Evolutionary conservation across 352 stramenopile genomes (phyloP).

Genomic region (Phytophthora brassicae): DNA sequence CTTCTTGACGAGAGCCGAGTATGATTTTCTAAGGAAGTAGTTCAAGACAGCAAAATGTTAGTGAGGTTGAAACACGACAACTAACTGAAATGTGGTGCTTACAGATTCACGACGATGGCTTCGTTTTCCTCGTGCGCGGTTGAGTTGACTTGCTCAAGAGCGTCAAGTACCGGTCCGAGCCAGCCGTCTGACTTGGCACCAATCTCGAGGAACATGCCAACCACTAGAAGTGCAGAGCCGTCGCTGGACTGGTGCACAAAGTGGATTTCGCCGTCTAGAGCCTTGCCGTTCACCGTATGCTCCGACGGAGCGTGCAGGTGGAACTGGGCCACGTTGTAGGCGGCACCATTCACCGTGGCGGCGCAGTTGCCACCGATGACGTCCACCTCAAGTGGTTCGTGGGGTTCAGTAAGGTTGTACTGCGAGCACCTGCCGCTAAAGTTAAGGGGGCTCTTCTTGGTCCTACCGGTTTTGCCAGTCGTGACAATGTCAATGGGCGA

Average conservation of each 20-base stretch:
- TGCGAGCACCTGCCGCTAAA: slow-evolving; percentile 36
- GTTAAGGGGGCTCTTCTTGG: slow-evolving; percentile 20
- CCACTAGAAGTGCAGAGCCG: slow-evolving; percentile 39
- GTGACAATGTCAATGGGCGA: slow-evolving; percentile 48
- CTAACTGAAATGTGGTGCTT: slow-evolving; percentile 6
- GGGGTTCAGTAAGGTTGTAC: slow-evolving; percentile 34
- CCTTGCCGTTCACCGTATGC: slow-evolving; percentile 54
- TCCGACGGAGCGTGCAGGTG: slow-evolving; percentile 61
- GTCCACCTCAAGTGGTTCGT: slow-evolving; percentile 32
- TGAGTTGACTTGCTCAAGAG: slow-evolving; percentile 35
- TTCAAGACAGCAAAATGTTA: slow-evolving; percentile 5
- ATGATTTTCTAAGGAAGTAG: slow-evolving; percentile 39
- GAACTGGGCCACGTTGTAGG: slow-evolving; percentile 38
- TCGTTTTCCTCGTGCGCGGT: slow-evolving; percentile 16
- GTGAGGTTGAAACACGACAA: neutral
- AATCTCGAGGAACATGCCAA: slow-evolving; percentile 38
- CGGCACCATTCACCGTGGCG: slow-evolving; percentile 1
- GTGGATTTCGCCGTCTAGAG: slow-evolving; percentile 55
- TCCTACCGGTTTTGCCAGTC: slow-evolving; percentile 5
- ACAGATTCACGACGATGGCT: slow-evolving; percentile 30
- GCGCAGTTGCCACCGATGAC: slow-evolving; percentile 23
- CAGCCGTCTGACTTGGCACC: slow-evolving; percentile 25
- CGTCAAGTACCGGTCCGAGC: slow-evolving; percentile 36
- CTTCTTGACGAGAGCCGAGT: slow-evolving; percentile 27
- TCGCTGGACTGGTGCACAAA: slow-evolving; percentile 56